A percentile compares a stretch with the other conserved stretches of the same genome.
Conservation (phyloP, 2,329 filamentous ascomycete species). For the Colletotrichum ledebouriae region DNA sequence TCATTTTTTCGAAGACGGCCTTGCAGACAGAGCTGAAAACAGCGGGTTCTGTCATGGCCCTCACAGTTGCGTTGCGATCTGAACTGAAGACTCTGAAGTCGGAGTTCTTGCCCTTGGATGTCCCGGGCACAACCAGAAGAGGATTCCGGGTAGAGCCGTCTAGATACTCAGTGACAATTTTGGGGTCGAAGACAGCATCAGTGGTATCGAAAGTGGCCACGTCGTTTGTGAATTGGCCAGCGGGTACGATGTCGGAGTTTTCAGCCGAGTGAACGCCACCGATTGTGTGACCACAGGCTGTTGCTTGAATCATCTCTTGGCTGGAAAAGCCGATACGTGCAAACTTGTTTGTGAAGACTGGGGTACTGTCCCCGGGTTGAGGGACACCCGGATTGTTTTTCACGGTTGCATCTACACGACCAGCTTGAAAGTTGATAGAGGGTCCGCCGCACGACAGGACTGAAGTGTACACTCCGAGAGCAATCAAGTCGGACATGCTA, state of each 20-base stretch:
- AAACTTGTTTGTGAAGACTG: slow-evolving; percentile 68
- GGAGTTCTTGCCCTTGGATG: slow-evolving; percentile 60
- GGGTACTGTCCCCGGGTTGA: slow-evolving; percentile 67
- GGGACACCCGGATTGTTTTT: slow-evolving; percentile 66
- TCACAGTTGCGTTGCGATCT: slow-evolving; percentile 69
- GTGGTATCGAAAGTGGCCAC: slow-evolving; percentile 62
- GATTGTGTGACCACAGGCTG: slow-evolving; percentile 72
- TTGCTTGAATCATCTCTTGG: slow-evolving; percentile 71
- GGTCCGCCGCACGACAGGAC: slow-evolving; percentile 72
- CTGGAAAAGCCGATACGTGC: slow-evolving; percentile 68
- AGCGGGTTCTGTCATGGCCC: slow-evolving; percentile 57
- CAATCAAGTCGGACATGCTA: slow-evolving; percentile 69
- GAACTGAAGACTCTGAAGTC: slow-evolving; percentile 69
- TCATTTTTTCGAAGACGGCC: slow-evolving; percentile 69
- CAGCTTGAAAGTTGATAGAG: slow-evolving; percentile 64
- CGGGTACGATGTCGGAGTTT: slow-evolving; percentile 66
- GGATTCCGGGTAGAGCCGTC: slow-evolving; percentile 66
- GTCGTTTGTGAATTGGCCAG: slow-evolving; percentile 58
- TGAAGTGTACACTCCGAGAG: slow-evolving; percentile 69
- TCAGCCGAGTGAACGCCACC: slow-evolving; percentile 69
- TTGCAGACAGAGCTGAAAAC: slow-evolving; percentile 64
- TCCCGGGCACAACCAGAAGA: slow-evolving; percentile 65
- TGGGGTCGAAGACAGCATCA: slow-evolving; percentile 66
- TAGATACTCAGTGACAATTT: slow-evolving; percentile 69
- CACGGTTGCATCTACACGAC: slow-evolving; percentile 66